Evolutionary conservation across 106 monocot species (phyloP).

Genomic region (Apostasia ramifera): DNA sequence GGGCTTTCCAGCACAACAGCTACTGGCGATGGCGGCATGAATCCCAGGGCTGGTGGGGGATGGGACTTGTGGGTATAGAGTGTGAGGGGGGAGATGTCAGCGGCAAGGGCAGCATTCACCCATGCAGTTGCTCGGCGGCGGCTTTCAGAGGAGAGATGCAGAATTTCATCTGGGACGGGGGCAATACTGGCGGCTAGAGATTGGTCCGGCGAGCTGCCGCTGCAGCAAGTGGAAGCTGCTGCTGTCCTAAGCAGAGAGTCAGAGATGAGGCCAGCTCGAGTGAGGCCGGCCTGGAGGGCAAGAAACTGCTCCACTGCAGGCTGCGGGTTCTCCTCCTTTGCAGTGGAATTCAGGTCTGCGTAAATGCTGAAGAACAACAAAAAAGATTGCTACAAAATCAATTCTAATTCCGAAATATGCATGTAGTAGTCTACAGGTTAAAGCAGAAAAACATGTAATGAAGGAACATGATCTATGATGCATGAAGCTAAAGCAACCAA

Average conservation of each 20-base stretch:
- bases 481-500: too few species aligned
- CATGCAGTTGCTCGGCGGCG: slow-evolving; percentile 22
- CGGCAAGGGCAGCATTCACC: slow-evolving; percentile 50
- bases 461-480: too few species aligned
- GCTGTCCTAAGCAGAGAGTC: slow-evolving; percentile 41
- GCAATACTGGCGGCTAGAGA: slow-evolving; percentile 1
- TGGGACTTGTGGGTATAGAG: slow-evolving; percentile 38
- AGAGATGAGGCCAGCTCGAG: slow-evolving; percentile 29
- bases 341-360: slow-evolving; percentile 52
- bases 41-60: neutral
- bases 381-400: too few species aligned
- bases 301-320: slow-evolving; percentile 81
- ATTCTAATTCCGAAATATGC: too few species aligned
- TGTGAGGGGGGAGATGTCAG: slow-evolving; percentile 52
- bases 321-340: slow-evolving; percentile 63
- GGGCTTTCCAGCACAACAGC: slow-evolving; percentile 40
- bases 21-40: slow-evolving; percentile 1
- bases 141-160: slow-evolving; percentile 26
- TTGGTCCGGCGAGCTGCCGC: slow-evolving; percentile 20
- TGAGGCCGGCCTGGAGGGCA: slow-evolving; percentile 41
- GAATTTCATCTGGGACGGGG: slow-evolving; percentile 24
- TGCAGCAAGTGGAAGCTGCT: neutral
- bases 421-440: too few species aligned
- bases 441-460: too few species aligned
- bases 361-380: slow-evolving; percentile 42